Evolutionary conservation across 805 yeast species (phyloP).

Genomic region (Metschnikowia continentalis): DNA sequence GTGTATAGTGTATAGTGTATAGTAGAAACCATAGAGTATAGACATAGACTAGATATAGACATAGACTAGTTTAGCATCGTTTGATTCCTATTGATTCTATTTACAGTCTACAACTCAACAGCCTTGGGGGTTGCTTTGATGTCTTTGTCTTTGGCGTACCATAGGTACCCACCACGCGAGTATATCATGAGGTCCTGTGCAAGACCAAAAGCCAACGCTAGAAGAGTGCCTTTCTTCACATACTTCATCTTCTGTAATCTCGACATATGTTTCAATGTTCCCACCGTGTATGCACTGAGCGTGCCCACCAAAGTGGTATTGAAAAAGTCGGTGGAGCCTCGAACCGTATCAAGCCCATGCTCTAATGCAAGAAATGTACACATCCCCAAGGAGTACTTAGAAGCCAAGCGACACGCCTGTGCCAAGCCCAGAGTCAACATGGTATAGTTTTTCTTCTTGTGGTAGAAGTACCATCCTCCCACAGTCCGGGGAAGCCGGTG

Average conservation of each 20-base stretch:
- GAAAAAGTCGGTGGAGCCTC: slow-evolving; percentile 53
- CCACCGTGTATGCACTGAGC: slow-evolving; percentile 49
- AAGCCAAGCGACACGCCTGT: slow-evolving; percentile 40
- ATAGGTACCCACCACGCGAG: slow-evolving; percentile 56
- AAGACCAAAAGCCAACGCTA: slow-evolving; percentile 62
- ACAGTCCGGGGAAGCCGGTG: slow-evolving; percentile 73
- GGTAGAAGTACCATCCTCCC: slow-evolving; percentile 88
- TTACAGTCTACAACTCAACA: background rate
- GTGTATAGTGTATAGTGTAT: no score
- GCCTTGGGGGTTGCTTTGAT: background rate
- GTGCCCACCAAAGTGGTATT: slow-evolving; percentile 60
- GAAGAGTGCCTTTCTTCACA: slow-evolving; percentile 47
- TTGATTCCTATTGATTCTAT: background rate
- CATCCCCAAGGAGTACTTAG: slow-evolving; percentile 39
- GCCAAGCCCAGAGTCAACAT: slow-evolving; percentile 54
- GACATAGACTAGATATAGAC: no score
- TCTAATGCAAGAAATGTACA: slow-evolving; percentile 57
- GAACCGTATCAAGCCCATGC: slow-evolving; percentile 48
- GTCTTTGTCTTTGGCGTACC: slow-evolving; percentile 43
- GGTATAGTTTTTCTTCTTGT: slow-evolving; percentile 76
- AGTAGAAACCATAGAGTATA: no score
- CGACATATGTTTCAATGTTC: slow-evolving; percentile 41
- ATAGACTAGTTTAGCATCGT: no score
- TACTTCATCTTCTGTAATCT: slow-evolving; percentile 39
- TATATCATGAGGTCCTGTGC: slow-evolving; percentile 61